Evolutionary conservation across 208 protist species (phyloP).

Genomic region (Leishmania lainsoni): DNA sequence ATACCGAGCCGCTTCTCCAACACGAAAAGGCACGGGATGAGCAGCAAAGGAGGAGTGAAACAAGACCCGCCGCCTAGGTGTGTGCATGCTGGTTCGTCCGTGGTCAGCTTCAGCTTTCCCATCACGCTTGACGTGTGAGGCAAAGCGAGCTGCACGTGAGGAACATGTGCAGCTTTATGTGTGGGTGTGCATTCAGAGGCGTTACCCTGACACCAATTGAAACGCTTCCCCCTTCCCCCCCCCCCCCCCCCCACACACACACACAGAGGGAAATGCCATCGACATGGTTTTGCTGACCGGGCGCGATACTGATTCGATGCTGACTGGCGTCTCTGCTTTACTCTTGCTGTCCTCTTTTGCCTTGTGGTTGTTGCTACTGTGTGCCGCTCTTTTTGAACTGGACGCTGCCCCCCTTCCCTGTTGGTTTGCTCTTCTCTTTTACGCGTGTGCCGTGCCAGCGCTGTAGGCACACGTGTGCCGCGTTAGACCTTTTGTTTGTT

Average conservation of each 20-base stretch:
- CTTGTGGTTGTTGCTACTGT: not conserved
- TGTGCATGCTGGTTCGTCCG: not conserved
- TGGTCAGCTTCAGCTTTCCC: not conserved
- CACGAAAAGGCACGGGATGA: not conserved
- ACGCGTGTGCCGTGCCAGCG: not conserved
- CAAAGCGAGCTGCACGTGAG: not conserved
- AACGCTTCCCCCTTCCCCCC: not conserved
- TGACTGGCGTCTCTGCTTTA: not conserved
- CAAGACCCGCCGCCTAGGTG: not conserved
- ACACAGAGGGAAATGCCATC: not conserved
- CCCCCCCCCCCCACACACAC: not conserved
- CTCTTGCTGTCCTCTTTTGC: not conserved
- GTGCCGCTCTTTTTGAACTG: not conserved
- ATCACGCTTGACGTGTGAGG: not conserved
- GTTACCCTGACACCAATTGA: not conserved
- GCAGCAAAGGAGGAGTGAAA: not conserved
- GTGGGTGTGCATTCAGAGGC: not conserved
- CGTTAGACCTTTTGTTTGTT: not conserved
- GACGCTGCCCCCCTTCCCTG: not conserved
- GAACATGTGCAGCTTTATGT: not conserved
- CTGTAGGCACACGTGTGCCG: not conserved
- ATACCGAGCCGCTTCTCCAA: not conserved
- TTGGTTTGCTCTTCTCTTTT: not conserved
- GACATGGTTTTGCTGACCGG: not conserved
- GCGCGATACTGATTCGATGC: not conserved